Base-by-base conservation (phyloP, 192 early-diverging fungal species). In the Radiomyces spectabilis region DNA sequence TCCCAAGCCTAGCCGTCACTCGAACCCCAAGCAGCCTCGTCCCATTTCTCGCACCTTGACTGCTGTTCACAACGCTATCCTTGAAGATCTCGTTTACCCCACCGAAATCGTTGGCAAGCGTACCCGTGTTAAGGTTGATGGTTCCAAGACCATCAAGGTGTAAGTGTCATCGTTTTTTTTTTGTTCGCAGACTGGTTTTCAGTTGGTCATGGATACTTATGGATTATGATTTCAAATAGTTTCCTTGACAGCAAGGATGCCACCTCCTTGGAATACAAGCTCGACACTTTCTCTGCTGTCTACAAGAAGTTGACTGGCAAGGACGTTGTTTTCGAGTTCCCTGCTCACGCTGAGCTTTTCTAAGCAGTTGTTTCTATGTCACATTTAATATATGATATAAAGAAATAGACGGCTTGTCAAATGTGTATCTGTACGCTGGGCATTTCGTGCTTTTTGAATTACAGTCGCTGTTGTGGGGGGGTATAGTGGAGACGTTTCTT, bases 51-150 rank as follows among this genome's bases (percentile, higher is more conserved):
- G 96, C 73, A 97, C 96, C 48, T 82, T 95, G 71, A 95, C 93
- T 51, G 72, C 88, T 45, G 96, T 99, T 54, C 94, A 99, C 80
- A 93, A 97, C 75, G 86, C 87, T 75, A 82, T 95, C 66, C 77
- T 99, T 50, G 93, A 97, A 70, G 97, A 99, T 75, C 83, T 99
- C 47, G 94, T 97, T 53, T 97, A 84, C 92, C 97, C 97, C 59
- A 96, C 94, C 66, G 97, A 99, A 78, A 99, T 99, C 70, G 90
- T 96, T 56, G 93, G 93, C 65, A 94, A 97, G 90, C 82, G 96
- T 61, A 93, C 93, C 65, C 91, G 91, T 80, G 91, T 96, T 71
- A 88, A 88, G 75, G 86, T 89, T 53, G 96, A 99, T 67, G 93
- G 94, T 51, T 81, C 79, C 76, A 93, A 89, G 78, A 78, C 87